Evolutionary conservation across 2,329 filamentous ascomycete species (phyloP), one percentile per base, ranked within the genome.

Genomic region (Penicillium concentricum): DNA sequence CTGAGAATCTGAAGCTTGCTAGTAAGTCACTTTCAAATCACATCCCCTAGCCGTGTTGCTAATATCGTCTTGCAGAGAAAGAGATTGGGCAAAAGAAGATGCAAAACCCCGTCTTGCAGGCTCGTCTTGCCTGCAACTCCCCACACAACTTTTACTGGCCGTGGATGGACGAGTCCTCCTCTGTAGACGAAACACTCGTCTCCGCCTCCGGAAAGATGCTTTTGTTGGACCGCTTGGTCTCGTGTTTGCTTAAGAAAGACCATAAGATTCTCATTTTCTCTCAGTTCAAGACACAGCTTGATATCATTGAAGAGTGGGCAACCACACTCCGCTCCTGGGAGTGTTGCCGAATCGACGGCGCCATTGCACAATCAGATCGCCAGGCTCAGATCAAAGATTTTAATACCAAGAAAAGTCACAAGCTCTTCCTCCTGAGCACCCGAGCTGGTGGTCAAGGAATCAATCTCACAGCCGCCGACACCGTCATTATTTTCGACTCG

Each of bases 101-200:
- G 1, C 92, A 94, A 45, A 99, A 99, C 64, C 90, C 92, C 0
- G 77, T 97, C 20, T 91, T 96, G 81, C 94, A 99, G 71, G 84
- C 96, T 4, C 89, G 94, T 0, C 83, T 97, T 0, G 91, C 91
- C 12, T 97, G 94, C 74, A 96, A 99, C 73, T 91, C 87, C 0
- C 94, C 94, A 0, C 92, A 97, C 74, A 96, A 97, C 70, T 97
- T 99, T 72, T 97, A 96, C 76, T 95, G 92, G 70, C 93, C 94
- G 0, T 97, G 93, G 84, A 81, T 84, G 6, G 81, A 84, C 16
- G 80, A 82, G 1, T 82, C 83, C 6, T 72, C 82, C 0, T 78
- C 83, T 0, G 78, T 91, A 0, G 92, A 97, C 67, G 89, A 95
- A 69, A 88, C 84, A 1, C 84, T 99, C 6, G 84, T 99, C 34